Conservation (phyloP, 1,139 yeast species). For the Kurtzmaniella quercitrusa region DNA sequence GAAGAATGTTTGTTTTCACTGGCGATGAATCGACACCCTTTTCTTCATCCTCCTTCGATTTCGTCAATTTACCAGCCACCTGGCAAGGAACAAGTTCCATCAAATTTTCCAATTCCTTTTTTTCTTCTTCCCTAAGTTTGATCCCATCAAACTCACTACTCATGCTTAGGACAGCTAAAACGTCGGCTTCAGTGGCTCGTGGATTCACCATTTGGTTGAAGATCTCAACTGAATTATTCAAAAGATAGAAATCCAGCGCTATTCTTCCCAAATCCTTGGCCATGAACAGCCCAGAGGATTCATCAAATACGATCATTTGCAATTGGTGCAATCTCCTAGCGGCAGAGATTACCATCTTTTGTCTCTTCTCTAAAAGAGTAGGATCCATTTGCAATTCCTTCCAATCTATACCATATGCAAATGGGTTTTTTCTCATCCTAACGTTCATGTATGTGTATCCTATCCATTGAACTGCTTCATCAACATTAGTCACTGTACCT, state of each 20-base stretch:
- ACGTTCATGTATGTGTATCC: slow-evolving; percentile 95
- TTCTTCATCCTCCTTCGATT: slow-evolving; percentile 1
- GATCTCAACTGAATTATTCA: slow-evolving; percentile 82
- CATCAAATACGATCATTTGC: slow-evolving; percentile 94
- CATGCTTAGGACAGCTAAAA: slow-evolving; percentile 83
- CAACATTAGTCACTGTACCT: slow-evolving; percentile 92
- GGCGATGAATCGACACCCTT: slow-evolving; percentile 66
- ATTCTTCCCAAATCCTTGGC: slow-evolving; percentile 91
- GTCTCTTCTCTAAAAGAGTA: slow-evolving; percentile 63
- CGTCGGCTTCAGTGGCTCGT: slow-evolving; percentile 87
- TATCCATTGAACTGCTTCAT: slow-evolving; percentile 94
- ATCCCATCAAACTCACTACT: slow-evolving; percentile 93
- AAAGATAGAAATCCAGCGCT: slow-evolving; percentile 88
- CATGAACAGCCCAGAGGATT: slow-evolving; percentile 71
- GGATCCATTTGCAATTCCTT: slow-evolving; percentile 83
- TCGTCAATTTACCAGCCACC: slow-evolving; percentile 39
- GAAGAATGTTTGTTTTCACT: slow-evolving; percentile 81
- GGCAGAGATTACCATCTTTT: slow-evolving; percentile 72
- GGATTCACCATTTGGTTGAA: slow-evolving; percentile 86
- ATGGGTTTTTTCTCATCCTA: slow-evolving; percentile 91
- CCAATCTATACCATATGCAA: slow-evolving; percentile 92
- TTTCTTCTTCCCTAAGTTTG: slow-evolving; percentile 85
- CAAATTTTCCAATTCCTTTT: slow-evolving; percentile 62
- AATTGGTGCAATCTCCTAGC: slow-evolving; percentile 77
- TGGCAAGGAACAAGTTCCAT: slow-evolving; percentile 73